A percentile compares a stretch with the other conserved stretches of the same genome.
These are phyloP conservation scores for Vishniacozyma victoriae DNA, from an alignment of 768 basidiomycete species.

Conservation along the genomic window DNA sequence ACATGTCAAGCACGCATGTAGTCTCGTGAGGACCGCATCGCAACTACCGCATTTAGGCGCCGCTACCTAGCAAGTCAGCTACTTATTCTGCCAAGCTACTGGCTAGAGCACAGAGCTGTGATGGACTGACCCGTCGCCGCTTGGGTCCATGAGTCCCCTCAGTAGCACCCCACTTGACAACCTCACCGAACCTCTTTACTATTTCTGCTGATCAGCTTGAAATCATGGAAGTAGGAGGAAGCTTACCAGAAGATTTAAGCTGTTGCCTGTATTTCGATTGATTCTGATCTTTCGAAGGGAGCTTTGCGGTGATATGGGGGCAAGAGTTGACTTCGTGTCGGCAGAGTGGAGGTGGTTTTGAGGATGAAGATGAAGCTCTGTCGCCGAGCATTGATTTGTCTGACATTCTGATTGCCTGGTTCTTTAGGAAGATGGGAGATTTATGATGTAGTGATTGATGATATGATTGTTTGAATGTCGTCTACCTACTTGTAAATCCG, in stretches of 20 bases:
- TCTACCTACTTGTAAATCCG: too few species aligned
- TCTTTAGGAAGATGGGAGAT: too few species aligned
- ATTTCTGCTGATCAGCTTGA: neutral
- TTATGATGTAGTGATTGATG: too few species aligned
- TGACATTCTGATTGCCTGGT: too few species aligned
- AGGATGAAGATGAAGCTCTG: too few species aligned
- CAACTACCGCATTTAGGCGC: conserved; percentile 28
- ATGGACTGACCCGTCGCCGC: conserved; percentile 21
- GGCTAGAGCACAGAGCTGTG: too few species aligned
- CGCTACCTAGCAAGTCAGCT: conserved; percentile 9
- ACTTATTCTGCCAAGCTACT: too few species aligned
- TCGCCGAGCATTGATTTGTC: too few species aligned
- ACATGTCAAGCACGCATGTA: conserved; percentile 39
- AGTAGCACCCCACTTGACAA: conserved; percentile 30
- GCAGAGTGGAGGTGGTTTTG: conserved; percentile 1
- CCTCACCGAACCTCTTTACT: conserved; percentile 18
- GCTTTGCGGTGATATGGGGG: conserved; percentile 13
- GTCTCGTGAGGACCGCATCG: conserved; percentile 9
- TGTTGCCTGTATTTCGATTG: too few species aligned
- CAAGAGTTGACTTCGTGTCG: conserved; percentile 21
- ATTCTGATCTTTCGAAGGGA: too few species aligned
- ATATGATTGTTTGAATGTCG: too few species aligned
- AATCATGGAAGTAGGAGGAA: neutral
- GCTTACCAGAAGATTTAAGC: too few species aligned
- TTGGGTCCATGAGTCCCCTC: conserved; percentile 16